These are phyloP conservation scores for Daedaleopsis nitida DNA, from an alignment of 768 basidiomycete genomes.

Conservation along the genomic window DNA sequence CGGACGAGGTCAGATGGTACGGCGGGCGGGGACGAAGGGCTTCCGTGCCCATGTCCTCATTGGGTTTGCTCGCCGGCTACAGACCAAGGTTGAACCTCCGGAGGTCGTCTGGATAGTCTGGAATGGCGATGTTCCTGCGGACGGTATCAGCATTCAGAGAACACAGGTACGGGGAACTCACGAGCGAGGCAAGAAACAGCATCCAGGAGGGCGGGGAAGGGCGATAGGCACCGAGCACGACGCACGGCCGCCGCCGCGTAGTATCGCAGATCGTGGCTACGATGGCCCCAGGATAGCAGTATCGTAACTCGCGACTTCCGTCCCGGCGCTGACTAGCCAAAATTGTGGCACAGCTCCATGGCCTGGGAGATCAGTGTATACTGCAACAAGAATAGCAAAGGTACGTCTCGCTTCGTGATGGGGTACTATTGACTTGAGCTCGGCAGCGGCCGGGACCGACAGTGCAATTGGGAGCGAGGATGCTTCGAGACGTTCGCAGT, in stretches of 20 bases:
- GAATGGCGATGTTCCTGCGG: not conserved
- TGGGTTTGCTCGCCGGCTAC: not conserved
- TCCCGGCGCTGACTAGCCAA: not conserved
- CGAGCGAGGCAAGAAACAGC: not conserved
- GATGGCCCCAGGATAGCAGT: not conserved
- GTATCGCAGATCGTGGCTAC: not conserved
- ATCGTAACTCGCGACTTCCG: not conserved
- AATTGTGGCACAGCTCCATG: not conserved
- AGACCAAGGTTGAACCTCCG: not conserved
- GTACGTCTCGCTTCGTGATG: not conserved
- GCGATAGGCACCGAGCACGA: not conserved
- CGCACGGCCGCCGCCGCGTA: not conserved
- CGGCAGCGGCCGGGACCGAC: too few relatives aligned
- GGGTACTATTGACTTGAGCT: not conserved
- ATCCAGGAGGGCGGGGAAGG: not conserved
- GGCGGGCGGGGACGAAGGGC: not conserved
- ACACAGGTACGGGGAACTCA: not conserved
- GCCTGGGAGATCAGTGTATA: not conserved
- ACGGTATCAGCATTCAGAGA: not conserved
- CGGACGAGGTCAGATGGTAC: not conserved
- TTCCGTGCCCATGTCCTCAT: too few relatives aligned
- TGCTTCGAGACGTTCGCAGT: not conserved
- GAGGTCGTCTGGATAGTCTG: not conserved
- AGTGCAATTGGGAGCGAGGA: not conserved
- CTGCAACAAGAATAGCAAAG: not conserved